A percentile compares a stretch with the other conserved stretches of the same genome.
Conservation (phyloP, 2,329 filamentous ascomycete species). For the Lithohypha guttulata region DNA sequence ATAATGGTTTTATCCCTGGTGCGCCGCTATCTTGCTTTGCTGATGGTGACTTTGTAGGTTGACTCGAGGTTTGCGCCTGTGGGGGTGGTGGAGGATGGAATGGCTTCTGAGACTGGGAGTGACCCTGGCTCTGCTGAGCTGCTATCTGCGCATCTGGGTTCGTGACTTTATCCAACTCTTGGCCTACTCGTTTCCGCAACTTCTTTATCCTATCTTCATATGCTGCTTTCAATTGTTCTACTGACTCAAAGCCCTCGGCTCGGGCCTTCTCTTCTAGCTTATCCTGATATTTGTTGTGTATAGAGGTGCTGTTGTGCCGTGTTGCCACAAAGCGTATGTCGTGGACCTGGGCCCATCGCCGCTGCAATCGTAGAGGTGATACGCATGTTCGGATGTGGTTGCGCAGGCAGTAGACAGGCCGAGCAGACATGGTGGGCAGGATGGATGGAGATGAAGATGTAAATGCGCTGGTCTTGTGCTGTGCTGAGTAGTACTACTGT, state of each 20-base stretch:
- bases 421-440: slow-evolving; percentile 3
- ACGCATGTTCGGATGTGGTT: slow-evolving; percentile 4
- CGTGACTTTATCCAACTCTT: slow-evolving; percentile 21
- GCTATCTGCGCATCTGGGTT: slow-evolving; percentile 31
- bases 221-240: slow-evolving; percentile 56
- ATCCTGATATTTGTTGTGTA: slow-evolving; percentile 75
- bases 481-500: too few relatives aligned
- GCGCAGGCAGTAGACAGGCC: slow-evolving; percentile 5
- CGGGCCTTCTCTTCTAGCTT: slow-evolving; percentile 77
- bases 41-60: slow-evolving; percentile 28
- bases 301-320: slow-evolving; percentile 53
- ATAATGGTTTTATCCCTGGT: slow-evolving; percentile 52
- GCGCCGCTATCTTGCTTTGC: slow-evolving; percentile 30
- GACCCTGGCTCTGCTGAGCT: slow-evolving; percentile 18
- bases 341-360: slow-evolving; percentile 82
- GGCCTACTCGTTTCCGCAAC: slow-evolving; percentile 56
- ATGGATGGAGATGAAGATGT: background rate
- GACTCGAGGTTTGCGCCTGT: slow-evolving; percentile 27
- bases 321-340: slow-evolving; percentile 77
- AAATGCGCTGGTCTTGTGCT: background rate
- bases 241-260: slow-evolving; percentile 55
- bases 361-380: slow-evolving; percentile 43
- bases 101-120: slow-evolving; percentile 20
- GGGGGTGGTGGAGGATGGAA: slow-evolving; percentile 26
- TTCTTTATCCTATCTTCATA: slow-evolving; percentile 75